Base-by-base conservation (phyloP, 805 yeast species). In the Nakazawaea laoshanensis region DNA sequence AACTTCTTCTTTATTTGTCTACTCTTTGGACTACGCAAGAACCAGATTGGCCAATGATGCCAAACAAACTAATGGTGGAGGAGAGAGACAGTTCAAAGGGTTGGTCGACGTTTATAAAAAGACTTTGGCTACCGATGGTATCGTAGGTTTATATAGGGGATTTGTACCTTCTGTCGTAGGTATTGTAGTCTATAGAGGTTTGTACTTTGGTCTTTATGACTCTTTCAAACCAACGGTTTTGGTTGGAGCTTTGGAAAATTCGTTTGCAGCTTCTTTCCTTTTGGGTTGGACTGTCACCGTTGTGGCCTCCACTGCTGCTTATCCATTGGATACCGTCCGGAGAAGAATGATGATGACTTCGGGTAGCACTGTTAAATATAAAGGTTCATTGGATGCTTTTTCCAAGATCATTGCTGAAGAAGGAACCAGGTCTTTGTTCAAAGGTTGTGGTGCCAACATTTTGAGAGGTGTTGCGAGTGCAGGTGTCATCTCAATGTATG, bases 281-380 rank as follows among this genome's bases (percentile, higher is more conserved):
- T 77, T 87, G 64, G 96, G 96, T 70, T 87, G 96, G 96, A 74
- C 77, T 66, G 96, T 87, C 59, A 87, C 96, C 67, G 87, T 95
- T 50, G 95, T 87, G 79, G 95, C 96, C 59, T 88, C 96, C 53
- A 86, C 96, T 50, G 95, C 95, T 63, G 86, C 96, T 63, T 87
- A 87, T 82, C 96, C 96, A 77, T 83, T 88, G 69, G 96, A 87
- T 72, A 87, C 96, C 61, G 87, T 87, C 62, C 87, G 96, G 82
- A 86, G 96, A 84, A 86, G 96, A 83, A 87, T 87, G 96, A 87
- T 87, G 96, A 87, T 87, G 96, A 87, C 96, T 55, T 88, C 96
- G 52, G 96, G 96, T 69, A 94, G 86, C 74, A 95, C 94, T 58
- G 94, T 87, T 56, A 87, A 88, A 74, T 87, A 87, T 75, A 70